Percentiles rank a stretch among this genome's conserved stretches.
phyloP scores from a whole-genome alignment of 352 stramenopile genomes.

The Globisporangium megalacanthum region DNA sequence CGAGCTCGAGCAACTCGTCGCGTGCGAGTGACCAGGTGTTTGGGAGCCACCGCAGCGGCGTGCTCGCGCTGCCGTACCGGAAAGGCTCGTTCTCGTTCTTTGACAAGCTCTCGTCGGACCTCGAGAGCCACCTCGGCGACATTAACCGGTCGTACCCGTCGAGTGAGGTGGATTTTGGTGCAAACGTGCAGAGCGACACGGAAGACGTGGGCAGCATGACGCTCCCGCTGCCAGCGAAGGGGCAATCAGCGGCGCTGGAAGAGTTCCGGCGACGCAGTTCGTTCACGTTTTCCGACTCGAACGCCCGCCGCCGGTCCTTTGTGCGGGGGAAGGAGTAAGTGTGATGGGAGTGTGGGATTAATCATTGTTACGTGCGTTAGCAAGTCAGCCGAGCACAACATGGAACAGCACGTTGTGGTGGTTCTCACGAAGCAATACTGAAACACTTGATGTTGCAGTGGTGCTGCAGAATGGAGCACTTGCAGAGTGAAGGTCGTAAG shows the following conservation, averaged over 20 bases:
- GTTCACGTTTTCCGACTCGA: slow-evolving; percentile 7
- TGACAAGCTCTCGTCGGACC: slow-evolving; percentile 74
- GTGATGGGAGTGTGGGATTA: not conserved
- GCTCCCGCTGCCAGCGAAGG: slow-evolving; percentile 11
- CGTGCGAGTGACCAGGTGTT: slow-evolving; percentile 37
- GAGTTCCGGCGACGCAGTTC: slow-evolving; percentile 14
- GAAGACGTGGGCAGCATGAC: slow-evolving; percentile 10
- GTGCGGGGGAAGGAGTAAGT: not conserved
- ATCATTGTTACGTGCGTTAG: too few species aligned
- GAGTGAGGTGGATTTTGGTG: slow-evolving; percentile 17
- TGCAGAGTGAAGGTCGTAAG: too few species aligned
- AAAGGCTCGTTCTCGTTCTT: slow-evolving; percentile 88
- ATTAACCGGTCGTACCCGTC: slow-evolving; percentile 38
- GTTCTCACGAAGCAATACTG: too few species aligned
- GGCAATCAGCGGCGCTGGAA: slow-evolving; percentile 4
- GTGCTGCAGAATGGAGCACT: not conserved
- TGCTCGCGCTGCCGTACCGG: slow-evolving; percentile 21
- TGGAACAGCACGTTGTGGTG: too few species aligned
- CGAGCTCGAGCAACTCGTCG: slow-evolving; percentile 68
- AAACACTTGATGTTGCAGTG: too few species aligned
- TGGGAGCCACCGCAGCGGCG: slow-evolving; percentile 34
- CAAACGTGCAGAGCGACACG: not conserved
- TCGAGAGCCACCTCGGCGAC: slow-evolving; percentile 51
- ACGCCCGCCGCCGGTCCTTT: not conserved
- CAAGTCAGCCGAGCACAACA: too few species aligned